phyloP scores from a whole-genome alignment of 108 stramenopile genomes.

The Fragilariopsis cylindrus region DNA sequence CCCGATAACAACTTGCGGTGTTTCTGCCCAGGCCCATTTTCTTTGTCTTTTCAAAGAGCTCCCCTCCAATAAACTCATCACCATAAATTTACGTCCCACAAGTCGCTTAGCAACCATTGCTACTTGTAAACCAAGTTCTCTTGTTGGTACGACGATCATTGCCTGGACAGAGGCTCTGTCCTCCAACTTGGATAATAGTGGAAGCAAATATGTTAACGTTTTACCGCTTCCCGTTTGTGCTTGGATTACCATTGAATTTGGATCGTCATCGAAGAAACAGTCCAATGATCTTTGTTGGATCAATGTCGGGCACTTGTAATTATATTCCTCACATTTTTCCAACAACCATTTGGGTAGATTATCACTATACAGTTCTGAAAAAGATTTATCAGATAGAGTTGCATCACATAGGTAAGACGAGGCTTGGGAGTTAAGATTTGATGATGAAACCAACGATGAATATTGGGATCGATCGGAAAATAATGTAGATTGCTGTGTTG shows the following conservation, averaged over 20 bases:
- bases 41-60: constrained; percentile 78
- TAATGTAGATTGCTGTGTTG: neutral
- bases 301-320: constrained; percentile 62
- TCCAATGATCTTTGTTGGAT: constrained; percentile 69
- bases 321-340: constrained; percentile 50
- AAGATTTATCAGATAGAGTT: constrained; percentile 47
- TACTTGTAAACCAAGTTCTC: constrained; percentile 95
- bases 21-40: constrained; percentile 94
- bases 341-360: constrained; percentile 67
- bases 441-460: neutral
- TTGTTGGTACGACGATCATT: constrained; percentile 89
- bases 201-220: constrained; percentile 77
- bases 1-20: constrained; percentile 88
- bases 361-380: constrained; percentile 56
- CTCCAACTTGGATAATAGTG: constrained; percentile 59
- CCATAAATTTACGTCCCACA: constrained; percentile 65
- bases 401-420: constrained; percentile 23
- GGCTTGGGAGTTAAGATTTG: neutral
- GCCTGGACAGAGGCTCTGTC: constrained; percentile 61
- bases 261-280: constrained; percentile 31
- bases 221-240: constrained; percentile 85
- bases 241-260: constrained; percentile 63
- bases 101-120: constrained; percentile 69
- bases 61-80: constrained; percentile 93
- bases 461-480: neutral